Conservation (phyloP, 2,329 filamentous ascomycete genomes). For the Periconia sp. region DNA sequence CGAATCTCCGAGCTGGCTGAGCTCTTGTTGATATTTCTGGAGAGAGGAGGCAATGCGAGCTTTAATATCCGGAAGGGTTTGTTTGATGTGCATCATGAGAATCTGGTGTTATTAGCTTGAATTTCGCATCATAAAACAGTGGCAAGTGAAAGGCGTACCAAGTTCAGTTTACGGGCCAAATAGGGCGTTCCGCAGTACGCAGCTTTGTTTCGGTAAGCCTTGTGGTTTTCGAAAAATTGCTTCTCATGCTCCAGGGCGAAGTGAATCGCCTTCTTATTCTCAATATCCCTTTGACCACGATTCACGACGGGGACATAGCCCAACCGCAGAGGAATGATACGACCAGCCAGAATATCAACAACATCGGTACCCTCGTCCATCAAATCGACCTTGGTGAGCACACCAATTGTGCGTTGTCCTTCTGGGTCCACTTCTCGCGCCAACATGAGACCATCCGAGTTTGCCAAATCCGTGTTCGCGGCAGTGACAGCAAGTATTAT, state of each 20-base stretch:
- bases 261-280: constrained; percentile 94
- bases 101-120: constrained; percentile 58
- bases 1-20: constrained; percentile 83
- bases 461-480: constrained; percentile 96
- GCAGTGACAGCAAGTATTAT: constrained; percentile 96
- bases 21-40: constrained; percentile 84
- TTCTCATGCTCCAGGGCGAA: constrained; percentile 91
- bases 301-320: constrained; percentile 98
- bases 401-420: constrained; percentile 96
- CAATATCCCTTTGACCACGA: constrained; percentile 95
- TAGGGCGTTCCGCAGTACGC: constrained; percentile 98
- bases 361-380: constrained; percentile 99
- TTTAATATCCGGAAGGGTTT: constrained; percentile 98
- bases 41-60: constrained; percentile 91
- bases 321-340: constrained; percentile 91
- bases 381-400: constrained; percentile 96
- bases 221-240: constrained; percentile 97
- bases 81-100: constrained; percentile 99
- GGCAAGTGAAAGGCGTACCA: constrained; percentile 51
- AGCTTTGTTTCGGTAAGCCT: constrained; percentile 97
- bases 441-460: constrained; percentile 95
- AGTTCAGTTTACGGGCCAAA: constrained; percentile 91
- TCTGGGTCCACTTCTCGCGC: constrained; percentile 96
- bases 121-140: background rate
- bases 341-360: constrained; percentile 95